Evolutionary conservation across 2,329 filamentous ascomycete species (phyloP).

Genomic region (Cercospora sp.): DNA sequence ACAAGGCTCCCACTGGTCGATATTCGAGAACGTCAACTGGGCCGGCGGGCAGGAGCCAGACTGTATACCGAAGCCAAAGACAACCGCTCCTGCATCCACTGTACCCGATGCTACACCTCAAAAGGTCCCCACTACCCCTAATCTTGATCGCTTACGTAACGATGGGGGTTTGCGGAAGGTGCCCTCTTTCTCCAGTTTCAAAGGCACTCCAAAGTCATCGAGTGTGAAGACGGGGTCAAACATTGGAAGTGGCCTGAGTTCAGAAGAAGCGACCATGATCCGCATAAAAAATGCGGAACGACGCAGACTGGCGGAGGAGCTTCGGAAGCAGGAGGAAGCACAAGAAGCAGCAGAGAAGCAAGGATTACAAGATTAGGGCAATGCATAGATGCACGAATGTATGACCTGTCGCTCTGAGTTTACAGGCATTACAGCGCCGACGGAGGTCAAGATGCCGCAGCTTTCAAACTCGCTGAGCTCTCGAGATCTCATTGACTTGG

Average conservation of each 20-base stretch:
- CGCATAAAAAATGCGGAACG: conserved; percentile 47
- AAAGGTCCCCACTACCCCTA: neutral
- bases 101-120: neutral
- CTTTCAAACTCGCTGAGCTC: neutral
- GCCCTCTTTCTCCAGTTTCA: conserved; percentile 47
- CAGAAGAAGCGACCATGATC: conserved; percentile 49
- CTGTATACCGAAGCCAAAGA: conserved; percentile 32
- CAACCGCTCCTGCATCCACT: neutral
- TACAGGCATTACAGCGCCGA: neutral
- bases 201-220: conserved; percentile 32
- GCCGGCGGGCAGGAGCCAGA: conserved; percentile 57
- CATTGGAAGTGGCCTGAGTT: conserved; percentile 27
- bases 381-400: neutral
- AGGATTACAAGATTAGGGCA: neutral
- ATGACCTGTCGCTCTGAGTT: neutral
- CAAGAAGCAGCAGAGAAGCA: neutral
- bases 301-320: neutral
- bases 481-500: neutral
- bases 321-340: neutral
- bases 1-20: conserved; percentile 45
- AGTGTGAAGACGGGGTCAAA: conserved; percentile 14
- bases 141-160: neutral
- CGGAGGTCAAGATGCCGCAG: neutral
- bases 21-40: conserved; percentile 58
- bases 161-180: conserved; percentile 35